These are phyloP conservation scores for Cladophialophora immunda DNA, from an alignment of 2,329 filamentous ascomycete genomes.

Conservation along the genomic window DNA sequence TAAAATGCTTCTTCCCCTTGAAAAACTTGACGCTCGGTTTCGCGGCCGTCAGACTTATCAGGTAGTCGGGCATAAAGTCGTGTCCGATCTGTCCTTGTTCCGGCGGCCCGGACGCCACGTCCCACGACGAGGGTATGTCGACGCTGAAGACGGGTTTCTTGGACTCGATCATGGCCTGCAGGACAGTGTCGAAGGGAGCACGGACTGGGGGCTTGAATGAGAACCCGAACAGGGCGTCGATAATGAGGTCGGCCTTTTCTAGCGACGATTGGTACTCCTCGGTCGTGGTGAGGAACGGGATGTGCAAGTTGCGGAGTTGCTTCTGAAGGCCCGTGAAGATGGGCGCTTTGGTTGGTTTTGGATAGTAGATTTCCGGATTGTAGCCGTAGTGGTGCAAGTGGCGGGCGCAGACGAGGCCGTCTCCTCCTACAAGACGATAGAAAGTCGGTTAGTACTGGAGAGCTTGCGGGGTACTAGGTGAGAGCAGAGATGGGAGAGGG, in stretches of 20 bases:
- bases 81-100: slow-evolving; percentile 74
- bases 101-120: slow-evolving; percentile 87
- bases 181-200: slow-evolving; percentile 87
- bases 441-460: background rate
- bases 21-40: slow-evolving; percentile 90
- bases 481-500: background rate
- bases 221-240: slow-evolving; percentile 97
- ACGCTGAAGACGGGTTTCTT: slow-evolving; percentile 83
- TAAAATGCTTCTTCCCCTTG: slow-evolving; percentile 80
- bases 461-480: background rate
- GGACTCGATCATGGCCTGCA: slow-evolving; percentile 75
- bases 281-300: slow-evolving; percentile 72
- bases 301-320: slow-evolving; percentile 81
- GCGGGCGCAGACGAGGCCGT: slow-evolving; percentile 91
- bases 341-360: slow-evolving; percentile 89
- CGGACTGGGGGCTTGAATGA: slow-evolving; percentile 91
- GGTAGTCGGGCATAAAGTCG: slow-evolving; percentile 78
- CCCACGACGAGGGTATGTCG: slow-evolving; percentile 93
- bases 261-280: slow-evolving; percentile 78
- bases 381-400: slow-evolving; percentile 95
- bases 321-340: slow-evolving; percentile 85
- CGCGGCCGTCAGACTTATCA: slow-evolving; percentile 91
- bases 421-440: slow-evolving; percentile 70
- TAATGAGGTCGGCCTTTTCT: slow-evolving; percentile 75
- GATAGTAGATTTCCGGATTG: slow-evolving; percentile 86